Percentiles rank a stretch among this genome's conserved stretches.
Conservation (phyloP, 257 asterid genomes). For the Solanum rostratum region DNA sequence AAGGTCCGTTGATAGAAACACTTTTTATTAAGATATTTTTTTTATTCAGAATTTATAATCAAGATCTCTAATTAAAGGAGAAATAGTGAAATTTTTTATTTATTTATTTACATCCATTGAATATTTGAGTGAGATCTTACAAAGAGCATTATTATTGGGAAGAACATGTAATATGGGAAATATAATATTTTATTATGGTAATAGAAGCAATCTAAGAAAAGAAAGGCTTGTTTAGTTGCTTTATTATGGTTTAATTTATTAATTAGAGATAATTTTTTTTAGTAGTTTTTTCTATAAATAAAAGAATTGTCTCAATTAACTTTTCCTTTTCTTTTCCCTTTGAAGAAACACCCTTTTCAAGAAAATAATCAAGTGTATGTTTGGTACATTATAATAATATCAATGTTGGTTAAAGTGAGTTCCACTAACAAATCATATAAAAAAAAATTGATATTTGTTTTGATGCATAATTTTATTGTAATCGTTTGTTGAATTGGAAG, state of each 20-base stretch:
- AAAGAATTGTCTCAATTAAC: neutral
- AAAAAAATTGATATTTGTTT: no score
- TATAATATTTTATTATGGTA: neutral
- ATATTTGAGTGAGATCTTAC: neutral
- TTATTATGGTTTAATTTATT: neutral
- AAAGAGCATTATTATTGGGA: neutral
- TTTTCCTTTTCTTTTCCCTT: neutral
- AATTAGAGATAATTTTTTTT: neutral
- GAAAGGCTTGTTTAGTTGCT: neutral
- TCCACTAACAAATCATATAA: conserved; percentile 9
- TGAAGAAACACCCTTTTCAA: neutral
- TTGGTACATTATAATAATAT: conserved; percentile 30
- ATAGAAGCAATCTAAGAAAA: neutral
- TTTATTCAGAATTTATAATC: no score
- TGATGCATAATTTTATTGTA: conserved; percentile 1
- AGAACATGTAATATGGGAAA: neutral
- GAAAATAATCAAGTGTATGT: conserved; percentile 11
- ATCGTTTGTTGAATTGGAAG: neutral
- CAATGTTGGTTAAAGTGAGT: neutral
- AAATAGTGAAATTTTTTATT: no score
- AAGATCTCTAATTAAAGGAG: no score
- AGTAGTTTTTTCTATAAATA: neutral
- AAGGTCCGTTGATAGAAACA: no score
- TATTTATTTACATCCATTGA: neutral
- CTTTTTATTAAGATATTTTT: no score